These are phyloP conservation scores for Peronospora belbahrii DNA, from an alignment of 352 stramenopile species.

Conservation along the genomic window DNA sequence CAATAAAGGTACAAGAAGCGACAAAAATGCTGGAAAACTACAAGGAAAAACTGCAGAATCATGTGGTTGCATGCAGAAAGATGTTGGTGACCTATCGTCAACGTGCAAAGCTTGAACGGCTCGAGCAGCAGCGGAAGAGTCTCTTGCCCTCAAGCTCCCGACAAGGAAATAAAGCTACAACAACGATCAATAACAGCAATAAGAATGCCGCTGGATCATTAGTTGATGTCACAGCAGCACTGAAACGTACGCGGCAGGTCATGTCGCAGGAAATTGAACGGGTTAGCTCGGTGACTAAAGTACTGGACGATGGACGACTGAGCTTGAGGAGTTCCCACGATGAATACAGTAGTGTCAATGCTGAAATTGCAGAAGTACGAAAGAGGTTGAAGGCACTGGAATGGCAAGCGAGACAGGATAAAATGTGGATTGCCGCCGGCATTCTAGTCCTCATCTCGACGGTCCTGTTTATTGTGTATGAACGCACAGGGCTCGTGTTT, in stretches of 20 bases:
- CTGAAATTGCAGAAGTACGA: slow-evolving; percentile 47
- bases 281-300: slow-evolving; percentile 50
- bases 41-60: slow-evolving; percentile 28
- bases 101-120: slow-evolving; percentile 46
- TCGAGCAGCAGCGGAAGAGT: slow-evolving; percentile 41
- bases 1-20: slow-evolving; percentile 17
- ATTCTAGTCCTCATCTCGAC: slow-evolving; percentile 52
- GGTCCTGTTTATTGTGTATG: slow-evolving; percentile 66
- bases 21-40: slow-evolving; percentile 25
- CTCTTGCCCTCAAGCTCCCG: slow-evolving; percentile 30
- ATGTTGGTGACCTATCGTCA: slow-evolving; percentile 55
- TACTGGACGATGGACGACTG: slow-evolving; percentile 53
- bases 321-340: slow-evolving; percentile 56
- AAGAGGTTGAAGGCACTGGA: slow-evolving; percentile 52
- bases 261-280: slow-evolving; percentile 72
- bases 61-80: slow-evolving; percentile 41
- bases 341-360: slow-evolving; percentile 50
- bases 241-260: slow-evolving; percentile 56
- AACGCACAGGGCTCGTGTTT: slow-evolving; percentile 61
- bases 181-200: background rate
- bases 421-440: slow-evolving; percentile 70
- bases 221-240: slow-evolving; percentile 48
- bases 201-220: slow-evolving; percentile 24
- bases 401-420: slow-evolving; percentile 71
- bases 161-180: background rate